A percentile compares a stretch with the other conserved stretches of the same genome.
Conservation (phyloP, 1,139 yeast genomes). For the Hemisphaericaspora lyxosophila region DNA sequence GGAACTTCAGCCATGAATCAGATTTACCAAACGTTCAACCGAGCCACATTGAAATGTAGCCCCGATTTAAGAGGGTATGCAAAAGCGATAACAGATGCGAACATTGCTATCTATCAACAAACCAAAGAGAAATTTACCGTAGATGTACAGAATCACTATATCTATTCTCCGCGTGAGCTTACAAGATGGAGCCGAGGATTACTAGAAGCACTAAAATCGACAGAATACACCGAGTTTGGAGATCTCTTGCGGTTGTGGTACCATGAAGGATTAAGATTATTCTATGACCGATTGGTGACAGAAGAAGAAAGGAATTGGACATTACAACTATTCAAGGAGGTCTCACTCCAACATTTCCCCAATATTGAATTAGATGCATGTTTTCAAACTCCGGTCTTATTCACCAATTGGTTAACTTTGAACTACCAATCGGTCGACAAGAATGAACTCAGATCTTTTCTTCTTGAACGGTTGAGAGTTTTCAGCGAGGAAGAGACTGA, state of each 20-base stretch:
- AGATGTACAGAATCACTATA: slow-evolving; percentile 53
- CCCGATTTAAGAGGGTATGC: slow-evolving; percentile 64
- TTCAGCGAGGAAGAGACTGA: slow-evolving; percentile 79
- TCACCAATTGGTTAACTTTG: slow-evolving; percentile 72
- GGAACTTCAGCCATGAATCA: slow-evolving; percentile 59
- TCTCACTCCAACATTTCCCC: slow-evolving; percentile 47
- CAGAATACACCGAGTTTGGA: slow-evolving; percentile 34
- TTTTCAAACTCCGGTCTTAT: slow-evolving; percentile 54
- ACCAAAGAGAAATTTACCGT: slow-evolving; percentile 44
- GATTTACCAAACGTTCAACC: slow-evolving; percentile 62
- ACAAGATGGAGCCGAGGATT: slow-evolving; percentile 89
- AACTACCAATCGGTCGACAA: slow-evolving; percentile 59
- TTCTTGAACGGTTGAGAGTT: slow-evolving; percentile 62
- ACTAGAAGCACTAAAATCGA: slow-evolving; percentile 50
- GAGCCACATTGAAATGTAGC: slow-evolving; percentile 58
- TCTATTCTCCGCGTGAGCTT: slow-evolving; percentile 87
- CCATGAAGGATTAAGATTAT: slow-evolving; percentile 77
- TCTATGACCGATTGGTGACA: slow-evolving; percentile 66
- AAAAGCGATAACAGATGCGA: slow-evolving; percentile 56
- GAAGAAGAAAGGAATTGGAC: slow-evolving; percentile 56
- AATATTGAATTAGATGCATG: slow-evolving; percentile 37
- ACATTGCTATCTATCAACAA: slow-evolving; percentile 59
- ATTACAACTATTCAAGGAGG: slow-evolving; percentile 36
- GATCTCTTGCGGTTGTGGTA: slow-evolving; percentile 69
- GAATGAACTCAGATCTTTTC: slow-evolving; percentile 51